These are phyloP conservation scores for Fusarium aywerte DNA, from an alignment of 2,329 filamentous ascomycete species.

Conservation along the genomic window DNA sequence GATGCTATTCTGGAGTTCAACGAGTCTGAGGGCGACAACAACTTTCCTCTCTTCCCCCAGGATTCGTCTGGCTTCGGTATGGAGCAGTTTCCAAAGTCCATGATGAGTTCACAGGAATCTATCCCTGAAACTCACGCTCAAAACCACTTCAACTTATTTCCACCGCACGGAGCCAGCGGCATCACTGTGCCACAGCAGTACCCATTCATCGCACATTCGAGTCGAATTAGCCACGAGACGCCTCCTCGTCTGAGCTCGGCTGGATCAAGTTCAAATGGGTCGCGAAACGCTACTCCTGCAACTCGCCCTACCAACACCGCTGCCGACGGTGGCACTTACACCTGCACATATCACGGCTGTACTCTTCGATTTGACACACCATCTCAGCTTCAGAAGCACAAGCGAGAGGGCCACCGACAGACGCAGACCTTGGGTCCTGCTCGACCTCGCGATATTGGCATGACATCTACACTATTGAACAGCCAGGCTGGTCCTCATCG, in stretches of 20 bases:
- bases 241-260: conserved; percentile 56
- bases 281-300: conserved; percentile 49
- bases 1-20: conserved; percentile 89
- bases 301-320: conserved; percentile 68
- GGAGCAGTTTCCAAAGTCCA: conserved; percentile 53
- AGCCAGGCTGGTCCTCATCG: conserved; percentile 93
- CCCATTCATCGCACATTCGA: conserved; percentile 56
- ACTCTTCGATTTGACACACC: conserved; percentile 89
- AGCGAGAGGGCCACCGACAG: conserved; percentile 89
- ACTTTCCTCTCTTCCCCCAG: conserved; percentile 78
- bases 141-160: conserved; percentile 48
- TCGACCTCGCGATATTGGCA: conserved; percentile 49
- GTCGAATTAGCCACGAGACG: conserved; percentile 50
- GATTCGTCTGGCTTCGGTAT: conserved; percentile 61
- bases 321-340: conserved; percentile 89
- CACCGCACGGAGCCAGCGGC: conserved; percentile 52
- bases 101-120: conserved; percentile 36
- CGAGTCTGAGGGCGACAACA: conserved; percentile 75
- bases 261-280: conserved; percentile 53
- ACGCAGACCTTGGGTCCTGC: conserved; percentile 59
- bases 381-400: conserved; percentile 89
- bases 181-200: conserved; percentile 63
- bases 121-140: conserved; percentile 34
- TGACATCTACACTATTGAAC: conserved; percentile 72
- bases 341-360: conserved; percentile 95